Base-by-base conservation (phyloP, 495 filamentous ascomycete genomes). In the Opeltia flavorubescens region DNA sequence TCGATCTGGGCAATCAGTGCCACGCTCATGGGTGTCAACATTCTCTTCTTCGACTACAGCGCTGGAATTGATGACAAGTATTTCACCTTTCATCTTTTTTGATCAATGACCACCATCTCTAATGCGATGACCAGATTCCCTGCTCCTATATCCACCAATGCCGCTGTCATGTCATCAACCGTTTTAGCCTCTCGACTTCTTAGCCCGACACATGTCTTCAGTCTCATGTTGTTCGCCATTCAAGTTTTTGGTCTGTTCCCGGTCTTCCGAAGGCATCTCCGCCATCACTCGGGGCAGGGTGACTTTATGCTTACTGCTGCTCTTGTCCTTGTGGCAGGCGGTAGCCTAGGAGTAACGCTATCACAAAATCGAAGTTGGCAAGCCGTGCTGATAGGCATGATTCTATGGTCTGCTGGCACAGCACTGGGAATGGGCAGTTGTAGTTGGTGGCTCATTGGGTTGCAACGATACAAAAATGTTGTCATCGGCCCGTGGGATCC, bases 381-480 rank as follows among this genome's bases (percentile, higher is more conserved):
- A 48, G 77, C 77, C 4, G 84, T 79, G 1, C 67, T 83, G 26
- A 68, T 85, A 1, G 71, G 87, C 0, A 79, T 81, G 9, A 70
- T 94, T 31, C 59, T 94, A 4, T 84, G 89, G 4, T 74, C 75
- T 20, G 61, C 84, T 39, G 55, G 81, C 28, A 83, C 81, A 2
- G 74, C 76, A 2, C 53, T 94, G 26, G 80, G 76, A 1, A 94
- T 95, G 85, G 91, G 89, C 2, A 81, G 85, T 34, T 95, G 89
- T 59, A 89, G 84, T 55, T 95, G 87, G 89, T 96, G 93, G 93
- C 66, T 98, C 48, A 96, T 98, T 58, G 83, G 85, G 39, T 63
- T 98, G 61, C 91, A 98, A 65, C 89, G 89, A 67, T 98, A 95
- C 63, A 98, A 98, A 73, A 96, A 96, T 64, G 91, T 95, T 61